phyloP scores from a whole-genome alignment of 441 rosid genomes.

The Bocquillonia castaneifolia region DNA sequence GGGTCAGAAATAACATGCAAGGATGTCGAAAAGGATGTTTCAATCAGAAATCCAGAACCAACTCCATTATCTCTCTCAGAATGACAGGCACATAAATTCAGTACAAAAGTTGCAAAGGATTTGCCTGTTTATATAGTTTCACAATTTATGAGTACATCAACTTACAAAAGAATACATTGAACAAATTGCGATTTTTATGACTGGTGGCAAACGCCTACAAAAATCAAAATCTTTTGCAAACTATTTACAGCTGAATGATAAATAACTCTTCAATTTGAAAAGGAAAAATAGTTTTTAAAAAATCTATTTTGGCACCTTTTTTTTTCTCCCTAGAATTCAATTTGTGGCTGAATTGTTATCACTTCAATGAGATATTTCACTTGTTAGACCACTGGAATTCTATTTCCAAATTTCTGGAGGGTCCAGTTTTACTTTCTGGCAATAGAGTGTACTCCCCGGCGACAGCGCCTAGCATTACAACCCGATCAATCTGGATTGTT shows the following conservation, averaged over 20 bases:
- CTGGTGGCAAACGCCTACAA: conserved; percentile 30
- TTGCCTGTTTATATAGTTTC: conserved; percentile 4
- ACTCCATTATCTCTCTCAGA: conserved; percentile 20
- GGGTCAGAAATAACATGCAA: not conserved
- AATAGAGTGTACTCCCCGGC: conserved; percentile 86
- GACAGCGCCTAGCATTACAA: conserved; percentile 96
- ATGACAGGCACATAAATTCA: conserved; percentile 23
- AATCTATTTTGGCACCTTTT: conserved; percentile 17
- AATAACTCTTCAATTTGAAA: conserved; percentile 27
- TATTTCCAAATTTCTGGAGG: conserved; percentile 83
- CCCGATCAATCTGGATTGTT: conserved; percentile 94
- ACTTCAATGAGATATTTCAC: conserved; percentile 26
- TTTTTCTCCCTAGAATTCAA: conserved; percentile 18
- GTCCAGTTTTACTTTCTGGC: conserved; percentile 96
- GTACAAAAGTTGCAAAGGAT: conserved; percentile 28
- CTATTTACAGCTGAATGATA: conserved; percentile 37
- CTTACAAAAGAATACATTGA: conserved; percentile 48
- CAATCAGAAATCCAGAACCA: not conserved
- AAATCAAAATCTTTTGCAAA: conserved; percentile 27
- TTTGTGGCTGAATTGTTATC: conserved; percentile 7
- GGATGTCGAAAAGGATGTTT: not conserved
- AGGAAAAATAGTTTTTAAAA: not conserved
- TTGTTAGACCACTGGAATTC: conserved; percentile 99
- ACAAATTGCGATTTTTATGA: conserved; percentile 25
- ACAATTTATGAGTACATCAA: conserved; percentile 17